A percentile compares a stretch with the other conserved stretches of the same genome.
Evolutionary conservation across 2,329 filamentous ascomycete species (phyloP).

Genomic region (Pseudocercospora fijiensis): DNA sequence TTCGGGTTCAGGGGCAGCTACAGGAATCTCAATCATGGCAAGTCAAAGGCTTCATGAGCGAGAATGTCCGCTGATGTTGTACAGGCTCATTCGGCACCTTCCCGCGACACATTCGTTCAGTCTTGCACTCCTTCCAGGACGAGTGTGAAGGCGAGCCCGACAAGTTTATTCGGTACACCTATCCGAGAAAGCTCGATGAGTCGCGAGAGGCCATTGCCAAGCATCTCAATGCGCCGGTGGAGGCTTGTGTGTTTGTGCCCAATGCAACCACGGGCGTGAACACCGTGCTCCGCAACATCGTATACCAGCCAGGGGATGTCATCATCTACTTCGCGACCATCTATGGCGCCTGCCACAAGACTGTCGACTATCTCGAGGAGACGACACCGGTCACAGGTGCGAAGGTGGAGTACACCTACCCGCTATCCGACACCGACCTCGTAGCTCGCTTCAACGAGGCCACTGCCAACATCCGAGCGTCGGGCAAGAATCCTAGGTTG

Average conservation of each 20-base stretch:
- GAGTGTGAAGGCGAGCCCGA: constrained; percentile 69
- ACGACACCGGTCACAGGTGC: constrained; percentile 52
- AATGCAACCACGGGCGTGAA: constrained; percentile 81
- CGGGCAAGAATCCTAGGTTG: constrained; percentile 63
- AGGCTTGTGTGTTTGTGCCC: constrained; percentile 71
- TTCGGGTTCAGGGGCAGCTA: constrained; percentile 70
- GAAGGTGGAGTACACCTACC: constrained; percentile 65
- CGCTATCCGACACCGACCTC: constrained; percentile 67
- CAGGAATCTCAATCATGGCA: constrained; percentile 77
- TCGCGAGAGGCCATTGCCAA: constrained; percentile 64
- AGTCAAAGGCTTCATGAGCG: constrained; percentile 15
- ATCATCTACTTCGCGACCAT: constrained; percentile 77
- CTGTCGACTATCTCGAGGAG: constrained; percentile 70
- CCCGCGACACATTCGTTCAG: constrained; percentile 61
- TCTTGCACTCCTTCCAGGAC: constrained; percentile 65
- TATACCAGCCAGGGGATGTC: constrained; percentile 68
- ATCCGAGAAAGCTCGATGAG: constrained; percentile 61
- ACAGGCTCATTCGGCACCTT: constrained; percentile 77
- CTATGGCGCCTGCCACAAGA: constrained; percentile 75
- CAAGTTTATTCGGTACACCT: constrained; percentile 69
- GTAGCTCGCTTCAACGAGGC: constrained; percentile 60
- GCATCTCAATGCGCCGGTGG: constrained; percentile 63
- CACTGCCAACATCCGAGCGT: constrained; percentile 52
- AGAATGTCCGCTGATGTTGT: constrained; percentile 3
- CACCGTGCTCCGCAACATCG: constrained; percentile 73